These are phyloP conservation scores for Gaertneriomyces semiglobifer DNA, from an alignment of 192 early-diverging fungal genomes.

Conservation along the genomic window DNA sequence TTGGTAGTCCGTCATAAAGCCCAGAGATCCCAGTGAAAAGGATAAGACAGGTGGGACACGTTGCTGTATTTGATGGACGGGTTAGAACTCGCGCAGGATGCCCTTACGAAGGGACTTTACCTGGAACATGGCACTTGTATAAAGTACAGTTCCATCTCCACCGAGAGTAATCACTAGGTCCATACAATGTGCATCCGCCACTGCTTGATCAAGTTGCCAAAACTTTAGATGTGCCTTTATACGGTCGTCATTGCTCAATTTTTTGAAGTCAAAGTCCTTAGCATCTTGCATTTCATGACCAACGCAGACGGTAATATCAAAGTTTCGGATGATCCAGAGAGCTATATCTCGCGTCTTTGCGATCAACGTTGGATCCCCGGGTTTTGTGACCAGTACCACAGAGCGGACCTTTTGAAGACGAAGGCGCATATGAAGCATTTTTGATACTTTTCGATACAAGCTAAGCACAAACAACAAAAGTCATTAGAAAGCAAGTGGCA, in stretches of 20 bases:
- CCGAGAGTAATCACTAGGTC: constrained; percentile 92
- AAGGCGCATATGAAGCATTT: constrained; percentile 19
- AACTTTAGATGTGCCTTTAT: constrained; percentile 11
- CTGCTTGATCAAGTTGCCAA: constrained; percentile 76
- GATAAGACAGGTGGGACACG: constrained; percentile 89
- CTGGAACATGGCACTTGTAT: constrained; percentile 57
- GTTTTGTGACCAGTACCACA: background rate
- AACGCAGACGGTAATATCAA: background rate
- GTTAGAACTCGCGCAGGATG: background rate
- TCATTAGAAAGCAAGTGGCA: too few species aligned
- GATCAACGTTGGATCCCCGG: background rate
- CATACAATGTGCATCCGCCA: constrained; percentile 63
- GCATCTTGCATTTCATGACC: background rate
- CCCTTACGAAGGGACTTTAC: background rate
- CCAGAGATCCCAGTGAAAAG: constrained; percentile 89
- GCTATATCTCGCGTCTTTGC: constrained; percentile 1
- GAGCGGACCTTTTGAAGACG: constrained; percentile 3
- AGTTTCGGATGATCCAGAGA: background rate
- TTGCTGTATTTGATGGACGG: constrained; percentile 49
- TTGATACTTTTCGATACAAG: constrained; percentile 11
- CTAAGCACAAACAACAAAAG: constrained; percentile 2
- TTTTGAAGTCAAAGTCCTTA: background rate
- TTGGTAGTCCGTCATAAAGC: constrained; percentile 91
- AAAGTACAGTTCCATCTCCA: constrained; percentile 94
- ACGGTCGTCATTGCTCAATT: background rate